Base-by-base conservation (phyloP, 805 yeast species). In the Monosporozyma aquatica region DNA sequence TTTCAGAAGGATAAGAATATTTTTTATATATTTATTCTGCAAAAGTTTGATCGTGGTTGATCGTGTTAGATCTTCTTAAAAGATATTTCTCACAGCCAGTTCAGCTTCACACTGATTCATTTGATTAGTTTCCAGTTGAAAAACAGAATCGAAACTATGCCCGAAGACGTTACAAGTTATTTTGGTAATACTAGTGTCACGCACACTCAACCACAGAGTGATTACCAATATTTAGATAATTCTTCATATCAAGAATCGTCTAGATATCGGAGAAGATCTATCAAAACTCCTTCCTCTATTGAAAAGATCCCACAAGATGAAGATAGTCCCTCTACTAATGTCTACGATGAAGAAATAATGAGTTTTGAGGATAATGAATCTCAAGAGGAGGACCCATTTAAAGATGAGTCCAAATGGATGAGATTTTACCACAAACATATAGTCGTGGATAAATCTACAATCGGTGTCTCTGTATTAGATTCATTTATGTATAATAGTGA, bases 401-500 rank as follows among this genome's bases (percentile, higher is more conserved):
- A 35, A 25, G 28, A 40, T 33, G 29, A 34, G 18, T 40, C 49
- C 5, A 43, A 38, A 32, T 58, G 62, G 62, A 44, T 47, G 25
- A 44, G 45, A 22, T 43, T 54, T 24, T 54, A 58, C 41, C 42
- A 53, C 36, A 49, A 55, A 28, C 44, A 51, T 49, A 23, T 58
- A 23, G 42, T 58, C 10, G 55, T 54, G 1, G 62, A 58, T 38
- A 54, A 51, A 42, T 42, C 55, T 6, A 47, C 53, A 7, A 44
- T 65, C 3, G 72, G 68, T 15, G 66, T 81, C 10, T 25, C 36
- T 37, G 15, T 49, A 2, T 20, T 49, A 8, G 51, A 49, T 27
- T 45, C 62, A 7, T 87, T 82, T 54, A 67, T 87, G 14, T 75
- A 72, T 55, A 87, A 86, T 60, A 71, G 72, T 48, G 97, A 87